Evolutionary conservation across 202 grass and related monocot species (phyloP).

Genomic region (Thinopyrum obtusiflorum): DNA sequence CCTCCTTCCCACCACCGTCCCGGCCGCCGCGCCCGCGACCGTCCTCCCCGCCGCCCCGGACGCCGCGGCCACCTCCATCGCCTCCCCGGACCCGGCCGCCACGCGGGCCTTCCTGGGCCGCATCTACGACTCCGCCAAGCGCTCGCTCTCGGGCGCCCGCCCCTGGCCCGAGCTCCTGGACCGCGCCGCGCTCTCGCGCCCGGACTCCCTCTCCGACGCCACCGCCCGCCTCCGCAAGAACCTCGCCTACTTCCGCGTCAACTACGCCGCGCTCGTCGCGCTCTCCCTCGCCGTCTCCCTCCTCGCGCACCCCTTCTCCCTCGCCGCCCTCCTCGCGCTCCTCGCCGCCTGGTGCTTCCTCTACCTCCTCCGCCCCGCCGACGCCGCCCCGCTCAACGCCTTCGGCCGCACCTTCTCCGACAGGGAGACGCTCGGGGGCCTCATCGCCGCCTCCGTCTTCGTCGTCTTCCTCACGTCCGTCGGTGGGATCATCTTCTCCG

Average conservation of each 20-base stretch:
- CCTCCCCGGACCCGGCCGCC: constrained; percentile 10
- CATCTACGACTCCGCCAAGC: constrained; percentile 38
- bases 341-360: constrained; percentile 55
- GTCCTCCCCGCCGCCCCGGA: constrained; percentile 4
- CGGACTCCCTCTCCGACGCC: constrained; percentile 49
- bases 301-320: constrained; percentile 35
- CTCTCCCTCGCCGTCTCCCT: neutral
- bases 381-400: neutral
- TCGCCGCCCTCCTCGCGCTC: constrained; percentile 45
- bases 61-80: neutral
- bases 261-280: constrained; percentile 16
- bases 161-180: constrained; percentile 54
- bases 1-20: constrained; percentile 15
- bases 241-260: constrained; percentile 29
- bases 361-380: constrained; percentile 5
- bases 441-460: constrained; percentile 39
- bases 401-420: constrained; percentile 55
- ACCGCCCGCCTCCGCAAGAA: constrained; percentile 32
- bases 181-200: constrained; percentile 45
- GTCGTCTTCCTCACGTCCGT: constrained; percentile 61
- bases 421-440: constrained; percentile 44
- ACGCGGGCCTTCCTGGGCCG: constrained; percentile 34
- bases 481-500: constrained; percentile 58
- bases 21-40: neutral
- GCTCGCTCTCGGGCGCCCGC: constrained; percentile 37